phyloP scores from a whole-genome alignment of 2,329 filamentous ascomycete genomes.

The Fusarium concolor region DNA sequence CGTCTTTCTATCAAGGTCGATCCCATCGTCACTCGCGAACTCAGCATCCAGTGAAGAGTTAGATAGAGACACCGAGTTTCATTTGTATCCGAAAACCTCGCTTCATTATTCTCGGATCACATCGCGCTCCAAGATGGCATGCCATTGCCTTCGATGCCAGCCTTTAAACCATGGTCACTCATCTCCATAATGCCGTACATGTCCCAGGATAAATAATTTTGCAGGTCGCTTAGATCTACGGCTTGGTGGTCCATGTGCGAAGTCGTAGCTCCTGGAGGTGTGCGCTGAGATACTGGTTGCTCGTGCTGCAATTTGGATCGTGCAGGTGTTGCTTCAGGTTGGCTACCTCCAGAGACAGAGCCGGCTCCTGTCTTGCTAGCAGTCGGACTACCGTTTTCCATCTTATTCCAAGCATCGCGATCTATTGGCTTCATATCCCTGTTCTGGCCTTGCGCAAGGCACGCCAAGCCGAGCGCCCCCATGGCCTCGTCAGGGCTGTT shows the following conservation, averaged over 20 bases:
- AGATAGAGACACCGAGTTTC: background rate
- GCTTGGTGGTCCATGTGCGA: slow-evolving; percentile 50
- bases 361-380: slow-evolving; percentile 25
- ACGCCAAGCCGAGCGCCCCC: slow-evolving; percentile 39
- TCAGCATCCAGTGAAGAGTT: background rate
- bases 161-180: slow-evolving; percentile 52
- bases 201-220: slow-evolving; percentile 56
- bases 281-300: slow-evolving; percentile 48
- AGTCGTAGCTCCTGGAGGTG: slow-evolving; percentile 35
- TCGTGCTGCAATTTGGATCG: slow-evolving; percentile 54
- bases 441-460: slow-evolving; percentile 38
- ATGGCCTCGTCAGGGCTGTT: slow-evolving; percentile 40
- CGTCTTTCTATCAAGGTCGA: background rate
- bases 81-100: background rate
- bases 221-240: slow-evolving; percentile 54
- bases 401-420: slow-evolving; percentile 20
- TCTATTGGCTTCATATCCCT: slow-evolving; percentile 37
- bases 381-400: slow-evolving; percentile 32
- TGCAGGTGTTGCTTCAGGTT: slow-evolving; percentile 39
- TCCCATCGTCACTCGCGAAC: background rate
- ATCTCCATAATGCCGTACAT: slow-evolving; percentile 57
- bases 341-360: slow-evolving; percentile 29
- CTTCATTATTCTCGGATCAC: slow-evolving; percentile 15
- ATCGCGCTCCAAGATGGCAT: slow-evolving; percentile 49
- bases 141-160: slow-evolving; percentile 51